Base-by-base conservation (phyloP, 768 basidiomycete genomes). In the Phlebiopsis flavidoalba region DNA sequence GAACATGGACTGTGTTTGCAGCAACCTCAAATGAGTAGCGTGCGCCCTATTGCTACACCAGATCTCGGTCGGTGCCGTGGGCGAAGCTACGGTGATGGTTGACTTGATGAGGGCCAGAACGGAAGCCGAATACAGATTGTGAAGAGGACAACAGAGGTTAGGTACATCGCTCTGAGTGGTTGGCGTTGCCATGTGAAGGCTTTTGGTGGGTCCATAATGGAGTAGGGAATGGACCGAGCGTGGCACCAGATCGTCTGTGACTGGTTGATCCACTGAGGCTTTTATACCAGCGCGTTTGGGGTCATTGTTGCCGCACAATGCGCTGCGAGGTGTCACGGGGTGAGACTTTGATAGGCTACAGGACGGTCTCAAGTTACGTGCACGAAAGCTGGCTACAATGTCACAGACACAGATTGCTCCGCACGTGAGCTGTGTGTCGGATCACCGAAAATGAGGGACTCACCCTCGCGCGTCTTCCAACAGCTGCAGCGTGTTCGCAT, bases 81-180 rank as follows among this genome's bases (percentile, higher is more conserved):
- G n/a, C 63, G 60, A 8, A 45, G n/a, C 15, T 45, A 22, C 1
- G 60, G 63, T n/a, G 24, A 59, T n/a, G 21, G 59, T 53, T 1
- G 51, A 37, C 21, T 36, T 19, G n/a, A n/a, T 31, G 26, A 62
- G 6, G 21, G 40, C 60, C 60, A 64, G 52, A 33, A 55, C 1
- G 63, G 63, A 2, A 64, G 19, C 2, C 52, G 40, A 40, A 45
- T 58, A 61, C 46, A 57, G n/a, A 52, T 31, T 17, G 40, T 53
- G 2, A 36, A 19, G 37, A 51, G 7, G 24, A 43, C 43, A 48
- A 48, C 26, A 49, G 53, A 61, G 3, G 43, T n/a, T 26, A 62
- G 45, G 35, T 61, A 64, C 17, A 64, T 19, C 5, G 60, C 33
- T 36, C 56, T 64, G 50, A 64, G 46, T 7, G 63, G 63, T 43